Conservation (phyloP, 139 green algal species). For the Mychonastes homosphaera region DNA sequence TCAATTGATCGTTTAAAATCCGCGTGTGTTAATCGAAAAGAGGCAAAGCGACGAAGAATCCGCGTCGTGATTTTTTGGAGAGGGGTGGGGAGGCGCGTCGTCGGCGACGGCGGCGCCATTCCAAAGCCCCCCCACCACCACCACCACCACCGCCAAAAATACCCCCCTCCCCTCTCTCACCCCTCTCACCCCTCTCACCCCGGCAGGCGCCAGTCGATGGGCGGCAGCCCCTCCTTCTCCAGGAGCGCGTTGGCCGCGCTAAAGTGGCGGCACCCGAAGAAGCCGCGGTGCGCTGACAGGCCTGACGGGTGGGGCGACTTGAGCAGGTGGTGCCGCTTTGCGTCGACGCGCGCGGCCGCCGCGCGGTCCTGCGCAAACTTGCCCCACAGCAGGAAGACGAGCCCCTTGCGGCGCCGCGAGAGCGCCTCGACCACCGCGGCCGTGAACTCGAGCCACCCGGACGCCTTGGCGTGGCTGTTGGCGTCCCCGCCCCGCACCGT, state of each 20-base stretch:
- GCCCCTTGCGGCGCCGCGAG: slow-evolving; percentile 33
- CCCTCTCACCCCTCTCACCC: too few relatives aligned
- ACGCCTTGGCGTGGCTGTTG: slow-evolving; percentile 70
- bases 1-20: too few relatives aligned
- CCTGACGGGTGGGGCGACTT: slow-evolving; percentile 49
- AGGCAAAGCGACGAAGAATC: too few relatives aligned
- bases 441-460: slow-evolving; percentile 90
- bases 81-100: too few relatives aligned
- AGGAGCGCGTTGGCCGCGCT: slow-evolving; percentile 65
- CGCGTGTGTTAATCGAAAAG: too few relatives aligned
- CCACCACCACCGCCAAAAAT: too few relatives aligned
- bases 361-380: slow-evolving; percentile 20
- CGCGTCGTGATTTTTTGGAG: too few relatives aligned
- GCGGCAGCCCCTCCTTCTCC: slow-evolving; percentile 34
- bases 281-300: slow-evolving; percentile 56
- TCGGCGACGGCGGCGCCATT: too few relatives aligned
- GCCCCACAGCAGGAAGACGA: slow-evolving; percentile 91
- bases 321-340: slow-evolving; percentile 55
- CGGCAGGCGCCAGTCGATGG: slow-evolving; percentile 87
- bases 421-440: slow-evolving; percentile 67
- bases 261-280: slow-evolving; percentile 85
- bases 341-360: slow-evolving; percentile 8
- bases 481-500: slow-evolving; percentile 73
- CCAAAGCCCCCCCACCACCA: too few relatives aligned
- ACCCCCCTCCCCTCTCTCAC: too few relatives aligned